Evolutionary conservation across 2,329 filamentous ascomycete genomes (phyloP).

Genomic region (Grosmannia huntii): DNA sequence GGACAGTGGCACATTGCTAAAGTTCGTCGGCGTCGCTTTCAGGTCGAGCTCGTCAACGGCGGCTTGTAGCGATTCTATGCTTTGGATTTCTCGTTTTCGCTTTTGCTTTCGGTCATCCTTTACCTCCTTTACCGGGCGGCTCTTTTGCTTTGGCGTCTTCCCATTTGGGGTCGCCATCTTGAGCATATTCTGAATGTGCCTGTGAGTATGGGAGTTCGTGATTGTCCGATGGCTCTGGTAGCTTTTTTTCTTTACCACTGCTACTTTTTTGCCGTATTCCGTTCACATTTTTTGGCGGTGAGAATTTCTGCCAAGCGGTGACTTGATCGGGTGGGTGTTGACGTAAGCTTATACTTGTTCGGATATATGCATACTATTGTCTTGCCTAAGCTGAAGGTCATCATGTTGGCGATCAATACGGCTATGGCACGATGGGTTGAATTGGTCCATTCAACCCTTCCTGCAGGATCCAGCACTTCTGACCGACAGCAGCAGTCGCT

Average conservation of each 20-base stretch:
- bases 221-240: background rate
- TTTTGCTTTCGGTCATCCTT: conserved; percentile 15
- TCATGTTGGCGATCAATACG: no score
- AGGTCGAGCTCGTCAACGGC: conserved; percentile 29
- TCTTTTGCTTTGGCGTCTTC: conserved; percentile 1
- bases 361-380: background rate
- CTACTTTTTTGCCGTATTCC: background rate
- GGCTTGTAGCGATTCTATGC: conserved; percentile 14
- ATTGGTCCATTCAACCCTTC: no score
- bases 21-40: conserved; percentile 49
- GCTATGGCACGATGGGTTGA: no score
- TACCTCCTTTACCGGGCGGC: conserved; percentile 4
- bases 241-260: background rate
- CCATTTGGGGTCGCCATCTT: conserved; percentile 5
- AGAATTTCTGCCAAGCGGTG: conserved; percentile 1
- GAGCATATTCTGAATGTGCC: background rate
- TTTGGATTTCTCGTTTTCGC: conserved; percentile 15
- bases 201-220: background rate
- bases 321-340: background rate
- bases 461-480: no score
- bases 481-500: no score
- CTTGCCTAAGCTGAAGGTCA: no score
- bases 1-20: conserved; percentile 78
- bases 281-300: conserved; percentile 8
- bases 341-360: background rate